Conservation (phyloP, 345 rosid species). For the Hibiscus trionum region DNA sequence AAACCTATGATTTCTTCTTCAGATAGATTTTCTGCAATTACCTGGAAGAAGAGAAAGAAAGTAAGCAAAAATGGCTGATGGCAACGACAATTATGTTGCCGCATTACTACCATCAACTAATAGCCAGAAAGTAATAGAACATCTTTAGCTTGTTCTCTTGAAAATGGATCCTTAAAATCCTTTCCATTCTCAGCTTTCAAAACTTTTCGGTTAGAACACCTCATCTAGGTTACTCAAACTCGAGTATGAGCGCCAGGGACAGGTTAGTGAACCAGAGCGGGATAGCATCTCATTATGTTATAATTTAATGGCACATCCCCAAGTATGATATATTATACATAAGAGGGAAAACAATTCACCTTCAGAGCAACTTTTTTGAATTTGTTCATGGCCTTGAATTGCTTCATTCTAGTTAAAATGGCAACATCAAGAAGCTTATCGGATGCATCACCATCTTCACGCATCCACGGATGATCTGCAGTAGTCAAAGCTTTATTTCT, state of each 20-base stretch:
- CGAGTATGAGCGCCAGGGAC: too few relatives aligned
- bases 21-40: conserved; percentile 93
- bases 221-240: too few relatives aligned
- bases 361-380: conserved; percentile 91
- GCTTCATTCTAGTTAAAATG: conserved; percentile 91
- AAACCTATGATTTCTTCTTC: conserved; percentile 96
- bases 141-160: neutral
- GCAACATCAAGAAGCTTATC: conserved; percentile 97
- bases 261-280: too few relatives aligned
- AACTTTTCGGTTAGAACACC: neutral
- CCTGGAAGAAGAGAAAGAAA: conserved; percentile 36
- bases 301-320: neutral
- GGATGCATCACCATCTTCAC: conserved; percentile 86
- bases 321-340: neutral
- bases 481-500: conserved; percentile 8
- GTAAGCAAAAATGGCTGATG: neutral
- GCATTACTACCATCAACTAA: neutral
- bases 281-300: neutral
- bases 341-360: conserved; percentile 33
- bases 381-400: conserved; percentile 97
- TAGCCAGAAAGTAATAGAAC: neutral
- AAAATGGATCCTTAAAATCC: neutral
- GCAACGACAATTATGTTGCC: neutral
- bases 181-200: neutral
- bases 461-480: conserved; percentile 93